A percentile compares a stretch with the other conserved stretches of the same genome.
These are phyloP conservation scores for Venturia nashicola DNA, from an alignment of 2,329 filamentous ascomycete genomes.

Conservation along the genomic window DNA sequence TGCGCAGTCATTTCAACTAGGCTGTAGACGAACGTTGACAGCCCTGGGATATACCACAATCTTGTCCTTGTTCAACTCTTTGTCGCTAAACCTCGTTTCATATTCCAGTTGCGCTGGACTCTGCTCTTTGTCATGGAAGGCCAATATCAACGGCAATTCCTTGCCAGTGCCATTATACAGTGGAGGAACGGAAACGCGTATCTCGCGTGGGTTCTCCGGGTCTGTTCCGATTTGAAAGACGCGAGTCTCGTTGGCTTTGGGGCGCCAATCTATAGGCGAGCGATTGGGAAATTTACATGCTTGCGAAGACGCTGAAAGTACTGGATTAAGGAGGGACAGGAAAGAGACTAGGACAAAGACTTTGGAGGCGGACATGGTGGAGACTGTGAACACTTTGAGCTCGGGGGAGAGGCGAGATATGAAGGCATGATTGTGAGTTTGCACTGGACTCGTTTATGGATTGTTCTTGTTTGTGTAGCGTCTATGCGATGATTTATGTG, in stretches of 20 bases:
- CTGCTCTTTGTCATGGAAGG: slow-evolving; percentile 7
- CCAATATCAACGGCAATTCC: neutral
- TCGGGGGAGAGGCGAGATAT: neutral
- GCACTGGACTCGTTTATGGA: neutral
- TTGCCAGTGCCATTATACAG: neutral
- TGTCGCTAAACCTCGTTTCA: neutral
- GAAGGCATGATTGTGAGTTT: neutral
- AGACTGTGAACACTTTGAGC: neutral
- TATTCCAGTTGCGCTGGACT: neutral
- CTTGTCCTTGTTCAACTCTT: neutral
- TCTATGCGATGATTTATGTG: slow-evolving; percentile 1
- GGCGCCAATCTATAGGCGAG: slow-evolving; percentile 6
- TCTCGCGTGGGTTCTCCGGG: slow-evolving; percentile 3
- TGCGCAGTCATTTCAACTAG: neutral
- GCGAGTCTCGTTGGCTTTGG: slow-evolving; percentile 3
- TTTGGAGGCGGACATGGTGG: neutral
- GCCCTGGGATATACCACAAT: slow-evolving; percentile 8
- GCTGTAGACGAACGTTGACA: neutral
- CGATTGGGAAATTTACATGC: neutral
- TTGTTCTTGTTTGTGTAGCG: neutral
- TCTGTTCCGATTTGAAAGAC: slow-evolving; percentile 7
- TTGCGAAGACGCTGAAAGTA: neutral
- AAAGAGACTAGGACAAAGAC: neutral
- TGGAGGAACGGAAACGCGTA: slow-evolving; percentile 2
- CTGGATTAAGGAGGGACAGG: neutral